These are phyloP conservation scores for Vigna nakashimae DNA, from an alignment of 306 rosid genomes.

Conservation along the genomic window DNA sequence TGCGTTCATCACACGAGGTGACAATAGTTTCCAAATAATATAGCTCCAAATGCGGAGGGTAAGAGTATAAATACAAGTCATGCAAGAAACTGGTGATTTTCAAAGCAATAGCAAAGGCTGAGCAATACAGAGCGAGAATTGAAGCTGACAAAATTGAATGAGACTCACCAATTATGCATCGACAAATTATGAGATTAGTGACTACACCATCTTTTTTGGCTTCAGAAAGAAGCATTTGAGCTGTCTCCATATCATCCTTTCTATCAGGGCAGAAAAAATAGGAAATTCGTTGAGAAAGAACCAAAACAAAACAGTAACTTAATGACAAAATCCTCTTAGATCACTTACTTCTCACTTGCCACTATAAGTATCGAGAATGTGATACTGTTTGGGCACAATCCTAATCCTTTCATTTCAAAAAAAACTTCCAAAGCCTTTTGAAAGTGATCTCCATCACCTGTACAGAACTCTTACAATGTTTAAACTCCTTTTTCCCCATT, in stretches of 20 bases:
- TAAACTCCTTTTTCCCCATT: conserved; percentile 34
- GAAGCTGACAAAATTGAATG: conserved; percentile 15
- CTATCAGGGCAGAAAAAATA: conserved; percentile 55
- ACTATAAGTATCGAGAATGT: conserved; percentile 85
- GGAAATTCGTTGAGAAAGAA: conserved; percentile 37
- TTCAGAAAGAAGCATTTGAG: conserved; percentile 76
- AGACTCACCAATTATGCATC: conserved; percentile 80
- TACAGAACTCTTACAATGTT: conserved; percentile 45
- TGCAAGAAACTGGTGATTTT: conserved; percentile 15
- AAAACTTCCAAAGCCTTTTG: conserved; percentile 84
- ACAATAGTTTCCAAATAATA: not conserved
- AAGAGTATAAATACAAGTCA: not conserved
- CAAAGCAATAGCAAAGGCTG: conserved; percentile 22
- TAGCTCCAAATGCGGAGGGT: conserved; percentile 20
- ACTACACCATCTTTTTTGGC: conserved; percentile 75
- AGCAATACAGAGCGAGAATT: conserved; percentile 27
- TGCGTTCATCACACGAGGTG: not conserved
- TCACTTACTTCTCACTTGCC: conserved; percentile 85
- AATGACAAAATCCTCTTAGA: conserved; percentile 32
- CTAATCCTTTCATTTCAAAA: conserved; percentile 79
- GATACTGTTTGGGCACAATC: conserved; percentile 80
- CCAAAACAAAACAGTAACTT: conserved; percentile 31
- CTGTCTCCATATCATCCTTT: conserved; percentile 80
- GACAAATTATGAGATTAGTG: conserved; percentile 65
- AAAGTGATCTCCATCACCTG: conserved; percentile 92